Base-by-base conservation (phyloP, 257 asterid genomes). In the Solanum neorickii region DNA sequence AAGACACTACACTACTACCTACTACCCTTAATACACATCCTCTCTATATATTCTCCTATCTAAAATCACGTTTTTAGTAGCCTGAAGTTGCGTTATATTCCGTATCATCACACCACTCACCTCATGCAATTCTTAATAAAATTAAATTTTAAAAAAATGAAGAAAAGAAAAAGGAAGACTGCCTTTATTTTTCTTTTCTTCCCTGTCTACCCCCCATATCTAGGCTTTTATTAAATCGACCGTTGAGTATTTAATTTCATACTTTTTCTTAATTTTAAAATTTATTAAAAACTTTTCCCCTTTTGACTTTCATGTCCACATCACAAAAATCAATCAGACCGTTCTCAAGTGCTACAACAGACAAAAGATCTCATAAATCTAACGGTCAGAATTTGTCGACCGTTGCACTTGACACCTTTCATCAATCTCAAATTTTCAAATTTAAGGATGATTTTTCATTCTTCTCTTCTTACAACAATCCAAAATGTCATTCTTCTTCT, bases 321-420 rank as follows among this genome's bases (percentile, higher is more conserved):
- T 91, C 90, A 90, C 87, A 68, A 88, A 88, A 85, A 88, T 21
- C 76, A 86, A 90, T 85, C 91, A 59, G 94, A 87, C 92, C 91
- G 94, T 93, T 92, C 91, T 52, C 52, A 86, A 62, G 80, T 87
- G 66, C 27, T 60, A 90, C 65, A 31, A 1, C 5, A 12, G 47
- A 94, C 94, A 93, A 92, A 56, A 80, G 94, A 94, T 94, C 86
- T 12, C 15, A 68, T 42, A 56, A 0, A 69, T 88, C 90, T 91
- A 15, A 94, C 94, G 96, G 90, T 8, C 72, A 7, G 2, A 21
- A 65, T 91, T 31, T 82, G 27, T 92, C 94, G 98, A 96, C 98
- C 99, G 98, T 96, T 96, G 21, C 23, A 85, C 15, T 82, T 70
- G 86, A 86, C 12, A 60, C 70, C 74, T 88, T 89, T 82, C 91